A percentile compares a stretch with the other conserved stretches of the same genome.
phyloP scores from a whole-genome alignment of 2,329 filamentous ascomycete genomes.

The Ceratocystis albifundus region DNA sequence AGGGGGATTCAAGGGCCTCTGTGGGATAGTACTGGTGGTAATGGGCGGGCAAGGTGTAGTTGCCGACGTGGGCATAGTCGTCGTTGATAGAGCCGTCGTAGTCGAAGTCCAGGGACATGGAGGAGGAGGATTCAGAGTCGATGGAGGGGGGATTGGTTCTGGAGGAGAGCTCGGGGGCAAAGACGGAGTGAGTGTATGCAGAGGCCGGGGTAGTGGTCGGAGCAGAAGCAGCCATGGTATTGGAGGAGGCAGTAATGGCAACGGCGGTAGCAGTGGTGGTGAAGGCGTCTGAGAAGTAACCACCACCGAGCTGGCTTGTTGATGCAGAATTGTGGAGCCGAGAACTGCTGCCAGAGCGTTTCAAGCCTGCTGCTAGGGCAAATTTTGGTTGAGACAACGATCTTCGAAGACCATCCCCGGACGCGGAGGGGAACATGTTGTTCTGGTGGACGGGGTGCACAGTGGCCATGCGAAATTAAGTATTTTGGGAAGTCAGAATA shows the following conservation, averaged over 20 bases:
- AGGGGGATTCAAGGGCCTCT: slow-evolving; percentile 41
- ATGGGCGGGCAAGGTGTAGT: slow-evolving; percentile 38
- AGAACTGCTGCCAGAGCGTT: slow-evolving; percentile 18
- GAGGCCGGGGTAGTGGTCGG: not conserved
- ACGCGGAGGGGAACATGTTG: slow-evolving; percentile 18
- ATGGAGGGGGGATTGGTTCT: slow-evolving; percentile 19
- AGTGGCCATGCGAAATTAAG: slow-evolving; percentile 16
- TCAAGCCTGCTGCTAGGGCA: slow-evolving; percentile 17
- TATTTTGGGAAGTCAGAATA: not conserved
- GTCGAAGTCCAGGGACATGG: slow-evolving; percentile 48
- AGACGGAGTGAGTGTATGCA: not conserved
- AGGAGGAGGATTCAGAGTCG: slow-evolving; percentile 42
- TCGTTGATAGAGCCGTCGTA: slow-evolving; percentile 36
- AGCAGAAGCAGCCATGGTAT: not conserved
- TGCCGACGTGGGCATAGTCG: slow-evolving; percentile 35
- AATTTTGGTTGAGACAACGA: slow-evolving; percentile 20
- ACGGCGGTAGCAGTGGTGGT: slow-evolving; percentile 12
- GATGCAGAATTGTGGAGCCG: slow-evolving; percentile 17
- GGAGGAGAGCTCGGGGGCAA: not conserved
- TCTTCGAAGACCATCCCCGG: slow-evolving; percentile 17
- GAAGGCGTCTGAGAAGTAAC: slow-evolving; percentile 18
- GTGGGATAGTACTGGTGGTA: slow-evolving; percentile 37
- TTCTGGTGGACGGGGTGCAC: slow-evolving; percentile 14
- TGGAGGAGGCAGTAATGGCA: not conserved
- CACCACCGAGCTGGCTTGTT: slow-evolving; percentile 16